These are phyloP conservation scores for Carex scoparia DNA, from an alignment of 176 grass and related monocot genomes.

Conservation along the genomic window DNA sequence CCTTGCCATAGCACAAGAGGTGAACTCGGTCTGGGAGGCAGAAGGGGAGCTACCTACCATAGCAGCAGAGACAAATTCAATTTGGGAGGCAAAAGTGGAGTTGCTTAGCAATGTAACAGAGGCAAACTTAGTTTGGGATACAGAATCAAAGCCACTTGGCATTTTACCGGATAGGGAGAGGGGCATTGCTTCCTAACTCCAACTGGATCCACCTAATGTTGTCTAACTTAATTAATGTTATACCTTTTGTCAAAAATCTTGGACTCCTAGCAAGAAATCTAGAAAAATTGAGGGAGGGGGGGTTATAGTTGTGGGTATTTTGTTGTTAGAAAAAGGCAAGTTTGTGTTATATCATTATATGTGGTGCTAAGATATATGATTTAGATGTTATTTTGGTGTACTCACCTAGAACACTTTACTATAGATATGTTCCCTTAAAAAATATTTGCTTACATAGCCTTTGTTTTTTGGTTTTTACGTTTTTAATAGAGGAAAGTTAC, in stretches of 20 bases:
- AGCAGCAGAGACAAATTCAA: slow-evolving; percentile 35
- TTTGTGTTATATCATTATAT: slow-evolving; percentile 13
- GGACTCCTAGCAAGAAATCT: slow-evolving; percentile 24
- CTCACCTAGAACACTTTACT: neutral
- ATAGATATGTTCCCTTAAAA: neutral
- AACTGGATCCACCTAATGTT: slow-evolving; percentile 3
- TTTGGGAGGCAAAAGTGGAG: slow-evolving; percentile 59
- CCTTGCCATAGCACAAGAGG: neutral
- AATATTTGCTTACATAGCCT: neutral
- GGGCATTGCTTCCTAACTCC: slow-evolving; percentile 39
- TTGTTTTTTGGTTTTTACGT: slow-evolving; percentile 13
- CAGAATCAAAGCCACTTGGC: slow-evolving; percentile 37
- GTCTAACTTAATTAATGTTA: slow-evolving; percentile 24
- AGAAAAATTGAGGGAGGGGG: neutral
- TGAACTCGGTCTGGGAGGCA: slow-evolving; percentile 8
- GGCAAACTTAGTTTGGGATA: slow-evolving; percentile 22
- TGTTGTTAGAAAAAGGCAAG: slow-evolving; percentile 21
- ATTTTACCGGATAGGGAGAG: slow-evolving; percentile 43
- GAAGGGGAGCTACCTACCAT: slow-evolving; percentile 42
- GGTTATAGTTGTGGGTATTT: slow-evolving; percentile 9
- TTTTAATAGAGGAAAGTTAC: slow-evolving; percentile 6
- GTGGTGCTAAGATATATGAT: slow-evolving; percentile 1
- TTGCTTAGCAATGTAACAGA: neutral
- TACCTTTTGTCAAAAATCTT: slow-evolving; percentile 4
- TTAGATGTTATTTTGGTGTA: slow-evolving; percentile 14